Evolutionary conservation across 1,284 basidiomycete genomes (phyloP).

Genomic region (Hymenochaete sp.): DNA sequence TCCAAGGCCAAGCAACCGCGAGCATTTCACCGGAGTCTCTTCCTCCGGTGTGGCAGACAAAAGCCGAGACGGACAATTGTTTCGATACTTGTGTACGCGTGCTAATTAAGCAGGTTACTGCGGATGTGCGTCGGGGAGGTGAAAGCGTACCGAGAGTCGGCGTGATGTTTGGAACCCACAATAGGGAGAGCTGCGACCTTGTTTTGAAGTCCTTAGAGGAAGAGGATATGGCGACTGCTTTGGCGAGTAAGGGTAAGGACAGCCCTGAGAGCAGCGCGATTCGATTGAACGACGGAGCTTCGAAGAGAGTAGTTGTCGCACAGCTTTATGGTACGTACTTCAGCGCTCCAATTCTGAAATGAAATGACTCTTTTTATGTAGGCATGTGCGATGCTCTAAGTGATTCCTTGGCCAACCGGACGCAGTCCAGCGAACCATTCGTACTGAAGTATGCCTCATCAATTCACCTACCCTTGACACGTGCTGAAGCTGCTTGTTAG

Average conservation of each 20-base stretch:
- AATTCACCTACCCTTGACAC: conserved; percentile 51
- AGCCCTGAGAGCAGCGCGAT: too few relatives aligned
- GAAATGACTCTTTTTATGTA: conserved; percentile 24
- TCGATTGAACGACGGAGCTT: conserved; percentile 41
- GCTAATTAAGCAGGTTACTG: conserved; percentile 52
- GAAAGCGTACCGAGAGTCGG: conserved; percentile 39
- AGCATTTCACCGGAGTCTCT: conserved; percentile 47
- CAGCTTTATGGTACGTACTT: conserved; percentile 68
- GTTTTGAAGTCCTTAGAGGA: conserved; percentile 55
- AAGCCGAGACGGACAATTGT: conserved; percentile 71
- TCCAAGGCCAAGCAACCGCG: conserved; percentile 12
- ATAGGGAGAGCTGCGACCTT: conserved; percentile 36
- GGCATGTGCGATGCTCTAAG: conserved; percentile 80
- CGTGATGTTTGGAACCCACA: conserved; percentile 83
- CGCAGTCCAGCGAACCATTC: conserved; percentile 52
- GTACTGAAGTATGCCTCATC: conserved; percentile 60
- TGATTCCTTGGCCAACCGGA: conserved; percentile 53
- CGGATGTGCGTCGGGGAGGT: conserved; percentile 28
- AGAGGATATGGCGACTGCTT: conserved; percentile 43
- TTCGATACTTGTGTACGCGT: conserved; percentile 64
- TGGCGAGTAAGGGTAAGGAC: not conserved
- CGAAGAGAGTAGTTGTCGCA: conserved; percentile 65
- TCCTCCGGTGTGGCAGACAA: conserved; percentile 62
- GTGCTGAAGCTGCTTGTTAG: conserved; percentile 36
- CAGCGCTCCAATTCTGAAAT: conserved; percentile 22